Evolutionary conservation across 2,329 filamentous ascomycete species (phyloP).

Genomic region (Alternaria sp.): DNA sequence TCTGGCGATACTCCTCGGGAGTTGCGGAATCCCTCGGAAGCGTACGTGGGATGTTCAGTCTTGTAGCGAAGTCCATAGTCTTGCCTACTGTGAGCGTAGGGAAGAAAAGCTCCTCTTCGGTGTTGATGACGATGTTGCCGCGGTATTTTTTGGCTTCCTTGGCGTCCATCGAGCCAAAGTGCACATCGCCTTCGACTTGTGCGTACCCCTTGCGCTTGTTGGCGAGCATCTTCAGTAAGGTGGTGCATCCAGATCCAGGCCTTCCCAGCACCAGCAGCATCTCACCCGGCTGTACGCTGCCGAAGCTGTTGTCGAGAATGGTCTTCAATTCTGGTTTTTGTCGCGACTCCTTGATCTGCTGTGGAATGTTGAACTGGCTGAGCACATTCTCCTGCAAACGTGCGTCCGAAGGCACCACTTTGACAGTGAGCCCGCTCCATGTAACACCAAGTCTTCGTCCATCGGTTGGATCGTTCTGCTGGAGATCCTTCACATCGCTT

Average conservation of each 20-base stretch:
- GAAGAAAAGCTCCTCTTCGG: constrained; percentile 61
- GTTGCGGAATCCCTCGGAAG: constrained; percentile 55
- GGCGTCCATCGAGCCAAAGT: constrained; percentile 61
- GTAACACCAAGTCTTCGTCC: constrained; percentile 62
- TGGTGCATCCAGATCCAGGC: constrained; percentile 56
- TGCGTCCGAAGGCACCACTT: constrained; percentile 67
- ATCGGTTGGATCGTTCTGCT: constrained; percentile 22
- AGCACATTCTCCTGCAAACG: constrained; percentile 68
- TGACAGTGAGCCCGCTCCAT: constrained; percentile 75
- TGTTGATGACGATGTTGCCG: constrained; percentile 74
- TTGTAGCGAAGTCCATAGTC: constrained; percentile 62
- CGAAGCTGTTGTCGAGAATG: constrained; percentile 69
- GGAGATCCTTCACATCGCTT: constrained; percentile 23
- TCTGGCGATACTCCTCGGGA: constrained; percentile 55
- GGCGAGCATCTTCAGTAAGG: constrained; percentile 72
- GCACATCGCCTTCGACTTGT: constrained; percentile 70
- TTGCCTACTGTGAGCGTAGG: constrained; percentile 59
- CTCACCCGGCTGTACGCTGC: constrained; percentile 70
- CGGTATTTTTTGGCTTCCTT: constrained; percentile 80
- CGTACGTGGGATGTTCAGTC: constrained; percentile 64
- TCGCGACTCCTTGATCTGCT: constrained; percentile 50
- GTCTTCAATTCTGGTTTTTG: constrained; percentile 60
- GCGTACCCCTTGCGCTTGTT: constrained; percentile 62
- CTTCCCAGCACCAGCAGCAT: constrained; percentile 76
- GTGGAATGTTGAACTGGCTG: constrained; percentile 54